Conservation (phyloP, 345 rosid genomes). For the Cardamine occulta region DNA sequence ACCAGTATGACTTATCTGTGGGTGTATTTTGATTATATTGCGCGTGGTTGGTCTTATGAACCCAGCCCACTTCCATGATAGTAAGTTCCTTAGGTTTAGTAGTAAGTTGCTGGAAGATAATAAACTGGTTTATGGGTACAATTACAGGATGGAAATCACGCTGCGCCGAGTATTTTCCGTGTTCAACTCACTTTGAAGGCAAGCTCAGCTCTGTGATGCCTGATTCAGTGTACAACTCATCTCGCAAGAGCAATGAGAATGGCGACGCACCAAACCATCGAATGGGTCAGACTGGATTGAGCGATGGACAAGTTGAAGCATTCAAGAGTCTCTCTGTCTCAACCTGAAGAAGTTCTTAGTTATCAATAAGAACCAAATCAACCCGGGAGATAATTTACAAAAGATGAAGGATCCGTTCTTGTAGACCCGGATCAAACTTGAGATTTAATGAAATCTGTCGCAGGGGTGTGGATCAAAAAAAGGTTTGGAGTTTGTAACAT, state of each 20-base stretch:
- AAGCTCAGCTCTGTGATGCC: slow-evolving; percentile 60
- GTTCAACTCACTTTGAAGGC: slow-evolving; percentile 85
- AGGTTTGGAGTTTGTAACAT: slow-evolving; percentile 42
- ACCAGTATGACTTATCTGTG: slow-evolving; percentile 1
- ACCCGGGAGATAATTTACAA: slow-evolving; percentile 20
- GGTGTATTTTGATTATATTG: slow-evolving; percentile 10
- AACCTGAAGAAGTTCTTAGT: slow-evolving; percentile 27
- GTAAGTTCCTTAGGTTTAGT: slow-evolving; percentile 14
- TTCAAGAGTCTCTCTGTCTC: slow-evolving; percentile 59
- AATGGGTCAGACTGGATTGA: slow-evolving; percentile 47
- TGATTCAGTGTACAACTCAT: slow-evolving; percentile 53
- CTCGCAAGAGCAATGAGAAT: slow-evolving; percentile 52
- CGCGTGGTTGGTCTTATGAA: slow-evolving; percentile 4
- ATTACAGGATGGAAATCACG: slow-evolving; percentile 83
- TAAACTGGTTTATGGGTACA: background rate
- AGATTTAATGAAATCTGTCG: slow-evolving; percentile 15
- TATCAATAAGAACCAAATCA: slow-evolving; percentile 31
- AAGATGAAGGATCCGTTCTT: slow-evolving; percentile 25
- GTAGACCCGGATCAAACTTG: slow-evolving; percentile 27
- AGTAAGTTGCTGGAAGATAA: slow-evolving; percentile 4
- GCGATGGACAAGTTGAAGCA: slow-evolving; percentile 80
- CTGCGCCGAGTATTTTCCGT: slow-evolving; percentile 72
- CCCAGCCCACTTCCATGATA: background rate
- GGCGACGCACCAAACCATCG: slow-evolving; percentile 52
- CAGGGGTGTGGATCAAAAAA: slow-evolving; percentile 26